Evolutionary conservation across 148 eudicot species (phyloP).

Genomic region (Chenopodium album): DNA sequence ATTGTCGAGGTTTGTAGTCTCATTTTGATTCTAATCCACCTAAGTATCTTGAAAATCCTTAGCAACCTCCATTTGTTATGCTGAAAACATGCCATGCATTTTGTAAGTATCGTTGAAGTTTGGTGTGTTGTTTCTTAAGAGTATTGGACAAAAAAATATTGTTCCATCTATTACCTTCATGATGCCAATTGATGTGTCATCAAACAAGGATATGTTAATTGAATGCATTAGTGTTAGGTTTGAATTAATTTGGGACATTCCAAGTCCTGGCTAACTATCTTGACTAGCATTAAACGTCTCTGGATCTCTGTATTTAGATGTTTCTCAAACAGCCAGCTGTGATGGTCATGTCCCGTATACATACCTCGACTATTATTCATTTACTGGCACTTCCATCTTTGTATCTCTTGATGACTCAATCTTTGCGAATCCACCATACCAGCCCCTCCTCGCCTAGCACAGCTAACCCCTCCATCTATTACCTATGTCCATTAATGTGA

Average conservation of each 20-base stretch:
- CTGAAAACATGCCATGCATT: background rate
- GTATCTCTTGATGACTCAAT: background rate
- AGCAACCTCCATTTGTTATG: background rate
- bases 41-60: background rate
- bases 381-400: background rate
- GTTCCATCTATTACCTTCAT: background rate
- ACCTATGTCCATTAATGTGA: background rate
- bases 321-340: background rate
- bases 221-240: background rate
- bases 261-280: background rate
- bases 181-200: background rate
- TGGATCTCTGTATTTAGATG: background rate
- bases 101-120: slow-evolving; percentile 3
- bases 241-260: background rate
- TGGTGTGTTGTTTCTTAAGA: background rate
- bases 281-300: background rate
- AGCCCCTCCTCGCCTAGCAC: background rate
- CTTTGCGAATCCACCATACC: background rate
- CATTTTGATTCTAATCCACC: background rate
- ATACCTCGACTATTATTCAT: background rate
- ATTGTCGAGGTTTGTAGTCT: background rate
- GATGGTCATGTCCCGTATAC: background rate
- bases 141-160: background rate
- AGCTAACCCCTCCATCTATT: background rate
- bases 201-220: background rate